Conservation (phyloP, 306 rosid species). For the Quercus ilex region DNA sequence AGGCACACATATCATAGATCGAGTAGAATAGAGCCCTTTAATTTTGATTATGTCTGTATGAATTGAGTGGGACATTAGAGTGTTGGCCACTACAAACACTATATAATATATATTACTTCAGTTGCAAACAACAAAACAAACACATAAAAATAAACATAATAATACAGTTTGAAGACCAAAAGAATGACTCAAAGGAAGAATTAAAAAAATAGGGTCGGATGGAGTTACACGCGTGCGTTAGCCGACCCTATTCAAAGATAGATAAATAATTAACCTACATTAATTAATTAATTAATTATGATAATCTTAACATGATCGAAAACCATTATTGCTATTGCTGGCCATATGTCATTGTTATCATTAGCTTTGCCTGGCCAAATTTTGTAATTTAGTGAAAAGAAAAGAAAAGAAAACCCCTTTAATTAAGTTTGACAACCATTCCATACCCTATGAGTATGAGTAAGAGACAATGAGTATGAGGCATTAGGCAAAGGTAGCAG, state of each 20-base stretch:
- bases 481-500: no score
- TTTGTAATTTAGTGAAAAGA: slow-evolving; percentile 9
- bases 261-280: neutral
- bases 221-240: slow-evolving; percentile 54
- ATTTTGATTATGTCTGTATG: no score
- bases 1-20: neutral
- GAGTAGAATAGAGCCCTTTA: no score
- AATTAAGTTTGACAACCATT: no score
- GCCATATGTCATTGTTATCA: slow-evolving; percentile 28
- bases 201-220: slow-evolving; percentile 16
- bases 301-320: slow-evolving; percentile 6
- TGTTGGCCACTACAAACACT: neutral
- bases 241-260: slow-evolving; percentile 17
- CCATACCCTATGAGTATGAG: slow-evolving; percentile 32
- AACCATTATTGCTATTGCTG: slow-evolving; percentile 33
- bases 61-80: neutral
- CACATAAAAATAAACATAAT: neutral
- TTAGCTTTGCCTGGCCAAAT: slow-evolving; percentile 31
- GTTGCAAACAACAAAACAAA: neutral
- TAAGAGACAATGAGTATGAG: neutral
- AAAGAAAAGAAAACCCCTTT: no score
- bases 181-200: slow-evolving; percentile 4
- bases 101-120: neutral
- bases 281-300: neutral
- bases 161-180: neutral